Base-by-base conservation (phyloP, 148 eudicot genomes). In the Chenopodium quinoa region DNA sequence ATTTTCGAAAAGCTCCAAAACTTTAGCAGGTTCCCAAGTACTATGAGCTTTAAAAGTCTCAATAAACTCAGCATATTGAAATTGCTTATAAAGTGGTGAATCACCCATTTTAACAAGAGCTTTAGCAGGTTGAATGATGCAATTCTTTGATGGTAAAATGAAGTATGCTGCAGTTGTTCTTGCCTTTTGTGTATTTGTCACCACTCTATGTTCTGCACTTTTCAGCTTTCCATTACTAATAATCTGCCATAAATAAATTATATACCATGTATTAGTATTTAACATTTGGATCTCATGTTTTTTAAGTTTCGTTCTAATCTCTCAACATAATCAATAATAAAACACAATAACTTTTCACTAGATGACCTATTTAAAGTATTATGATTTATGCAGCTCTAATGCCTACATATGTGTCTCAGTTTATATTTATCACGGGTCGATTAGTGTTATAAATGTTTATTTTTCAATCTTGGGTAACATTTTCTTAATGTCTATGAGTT, bases 151-250 rank as follows among this genome's bases (percentile, higher is more conserved):
- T 1, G 89, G 89, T 25, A 68, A 62, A 9, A 85, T 79, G 80
- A 89, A 89, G 17, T 82, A 70, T 4, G 82, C 79, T 34, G 88
- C 82, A 3, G 85, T 78, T 0, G 86, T 85, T 58, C 91, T 50
- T 9, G 86, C 75, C 6, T 22, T 14, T 2, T 54, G 70, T 75
- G 85, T 76, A 65, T 85, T 89, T 12, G 89, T 85, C 76, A 89
- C 89, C 7, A 80, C 91, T 54, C 91, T 71, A 67, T 89, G 89
- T 44, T 85, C 88, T 47, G 85, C 84, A 60, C 88, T 80, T 44
- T 72, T 89, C 46, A 89, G 74, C 77, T 82, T 89, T 16, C 86
- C 89, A 67, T 87, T 89, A 25, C 87, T 88, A 7, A 88, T 79
- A 50, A 86, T 70, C 90, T 87, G 75, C 75, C 67, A 74, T 4